Percentiles rank a stretch among this genome's conserved stretches.
phyloP scores from a whole-genome alignment of 2,329 filamentous ascomycete species.

The Pseudonectria foliicola region DNA sequence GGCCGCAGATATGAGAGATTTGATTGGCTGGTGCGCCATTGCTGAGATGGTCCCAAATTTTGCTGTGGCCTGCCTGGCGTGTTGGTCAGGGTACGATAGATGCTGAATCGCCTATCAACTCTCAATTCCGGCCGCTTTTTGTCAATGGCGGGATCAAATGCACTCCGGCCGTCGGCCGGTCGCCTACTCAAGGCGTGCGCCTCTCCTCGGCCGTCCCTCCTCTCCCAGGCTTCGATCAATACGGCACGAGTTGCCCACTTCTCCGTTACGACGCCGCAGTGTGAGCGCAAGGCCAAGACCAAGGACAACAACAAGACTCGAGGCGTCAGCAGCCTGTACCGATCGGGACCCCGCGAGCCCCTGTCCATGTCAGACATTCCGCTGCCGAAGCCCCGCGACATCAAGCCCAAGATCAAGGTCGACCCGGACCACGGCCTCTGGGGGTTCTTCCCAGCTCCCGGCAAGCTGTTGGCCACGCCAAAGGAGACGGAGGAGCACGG shows the following conservation, averaged over 20 bases:
- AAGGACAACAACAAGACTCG: conserved; percentile 74
- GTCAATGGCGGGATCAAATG: conserved; percentile 24
- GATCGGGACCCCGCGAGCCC: conserved; percentile 67
- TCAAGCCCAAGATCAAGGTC: conserved; percentile 49
- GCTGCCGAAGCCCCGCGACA: conserved; percentile 63
- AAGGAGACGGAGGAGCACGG: conserved; percentile 67
- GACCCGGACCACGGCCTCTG: conserved; percentile 81
- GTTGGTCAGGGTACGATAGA: conserved; percentile 12
- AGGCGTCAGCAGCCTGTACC: conserved; percentile 73
- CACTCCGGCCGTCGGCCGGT: conserved; percentile 21
- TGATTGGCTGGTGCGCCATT: neutral
- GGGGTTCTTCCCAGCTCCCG: conserved; percentile 76
- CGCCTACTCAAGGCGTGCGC: conserved; percentile 15
- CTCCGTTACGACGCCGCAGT: conserved; percentile 48
- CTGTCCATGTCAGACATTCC: conserved; percentile 65
- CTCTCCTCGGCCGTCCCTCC: conserved; percentile 4
- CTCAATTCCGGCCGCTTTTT: conserved; percentile 10
- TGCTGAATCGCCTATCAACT: conserved; percentile 6
- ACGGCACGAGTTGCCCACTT: conserved; percentile 29
- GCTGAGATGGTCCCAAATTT: conserved; percentile 11
- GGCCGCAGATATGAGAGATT: neutral
- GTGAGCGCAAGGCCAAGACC: conserved; percentile 36
- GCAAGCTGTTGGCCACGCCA: conserved; percentile 63
- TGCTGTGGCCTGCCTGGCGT: conserved; percentile 5
- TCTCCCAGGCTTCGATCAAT: conserved; percentile 6